A percentile compares a stretch with the other conserved stretches of the same genome.
Conservation (phyloP, 176 grass and related monocot genomes). For the Secale cereale region DNA sequence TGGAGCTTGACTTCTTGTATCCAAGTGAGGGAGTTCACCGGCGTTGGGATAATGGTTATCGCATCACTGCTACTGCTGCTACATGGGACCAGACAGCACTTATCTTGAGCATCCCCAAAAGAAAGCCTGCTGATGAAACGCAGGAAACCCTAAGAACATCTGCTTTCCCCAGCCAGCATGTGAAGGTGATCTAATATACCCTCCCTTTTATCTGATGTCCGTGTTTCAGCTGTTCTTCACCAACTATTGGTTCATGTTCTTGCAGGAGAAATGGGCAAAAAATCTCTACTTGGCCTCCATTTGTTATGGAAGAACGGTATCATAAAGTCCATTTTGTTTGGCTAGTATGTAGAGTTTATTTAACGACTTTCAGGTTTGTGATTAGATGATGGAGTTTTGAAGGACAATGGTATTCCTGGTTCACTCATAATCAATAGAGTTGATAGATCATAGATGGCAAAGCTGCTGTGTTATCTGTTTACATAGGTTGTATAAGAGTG, state of each 20-base stretch:
- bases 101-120: conserved; percentile 81
- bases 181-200: conserved; percentile 58
- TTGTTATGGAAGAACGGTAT: conserved; percentile 93
- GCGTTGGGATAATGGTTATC: conserved; percentile 82
- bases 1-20: conserved; percentile 98
- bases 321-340: conserved; percentile 40
- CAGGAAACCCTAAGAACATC: conserved; percentile 97
- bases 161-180: conserved; percentile 92
- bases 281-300: conserved; percentile 85
- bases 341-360: conserved; percentile 32
- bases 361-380: conserved; percentile 14
- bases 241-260: conserved; percentile 24
- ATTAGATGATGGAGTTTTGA: conserved; percentile 46
- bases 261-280: conserved; percentile 94
- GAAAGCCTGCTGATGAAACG: conserved; percentile 90
- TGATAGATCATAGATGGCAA: conserved; percentile 33
- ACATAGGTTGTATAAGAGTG: conserved; percentile 18
- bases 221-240: background rate
- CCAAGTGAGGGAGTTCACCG: conserved; percentile 91
- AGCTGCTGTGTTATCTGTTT: conserved; percentile 22
- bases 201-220: background rate
- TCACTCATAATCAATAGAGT: conserved; percentile 37
- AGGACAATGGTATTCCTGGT: conserved; percentile 28
- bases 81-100: conserved; percentile 82
- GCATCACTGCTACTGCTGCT: conserved; percentile 82